These are phyloP conservation scores for Eucalyptus polyanthemos DNA, from an alignment of 345 rosid genomes.

Conservation along the genomic window DNA sequence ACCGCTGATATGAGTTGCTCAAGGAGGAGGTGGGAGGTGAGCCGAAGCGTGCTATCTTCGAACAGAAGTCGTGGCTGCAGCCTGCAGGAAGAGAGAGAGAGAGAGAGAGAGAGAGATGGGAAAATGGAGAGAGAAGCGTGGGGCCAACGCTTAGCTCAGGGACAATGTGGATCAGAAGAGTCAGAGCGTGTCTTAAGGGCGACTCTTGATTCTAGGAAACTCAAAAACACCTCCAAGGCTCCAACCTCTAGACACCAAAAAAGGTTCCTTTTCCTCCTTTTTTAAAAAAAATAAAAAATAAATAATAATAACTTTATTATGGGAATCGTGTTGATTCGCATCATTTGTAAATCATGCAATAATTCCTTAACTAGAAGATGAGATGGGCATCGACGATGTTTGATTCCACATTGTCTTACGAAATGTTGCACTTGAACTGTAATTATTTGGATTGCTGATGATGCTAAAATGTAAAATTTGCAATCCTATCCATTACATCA, in stretches of 20 bases:
- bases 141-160: constrained; percentile 10
- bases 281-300: neutral
- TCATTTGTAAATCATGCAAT: neutral
- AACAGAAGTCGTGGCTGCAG: neutral
- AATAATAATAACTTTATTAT: neutral
- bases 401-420: neutral
- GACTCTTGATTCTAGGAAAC: constrained; percentile 23
- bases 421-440: neutral
- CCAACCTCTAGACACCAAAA: neutral
- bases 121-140: constrained; percentile 5
- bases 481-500: neutral
- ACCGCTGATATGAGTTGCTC: neutral
- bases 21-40: neutral
- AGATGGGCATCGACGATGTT: neutral
- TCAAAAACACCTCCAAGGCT: neutral
- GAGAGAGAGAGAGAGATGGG: constrained; percentile 20
- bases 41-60: neutral
- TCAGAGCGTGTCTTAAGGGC: constrained; percentile 44
- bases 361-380: neutral
- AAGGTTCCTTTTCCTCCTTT: neutral
- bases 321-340: neutral
- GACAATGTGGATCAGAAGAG: constrained; percentile 12
- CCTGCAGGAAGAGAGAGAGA: neutral
- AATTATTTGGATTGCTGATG: neutral
- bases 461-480: neutral